phyloP scores from a whole-genome alignment of 176 grass and related monocot genomes.

The Coix lacrymajobi region DNA sequence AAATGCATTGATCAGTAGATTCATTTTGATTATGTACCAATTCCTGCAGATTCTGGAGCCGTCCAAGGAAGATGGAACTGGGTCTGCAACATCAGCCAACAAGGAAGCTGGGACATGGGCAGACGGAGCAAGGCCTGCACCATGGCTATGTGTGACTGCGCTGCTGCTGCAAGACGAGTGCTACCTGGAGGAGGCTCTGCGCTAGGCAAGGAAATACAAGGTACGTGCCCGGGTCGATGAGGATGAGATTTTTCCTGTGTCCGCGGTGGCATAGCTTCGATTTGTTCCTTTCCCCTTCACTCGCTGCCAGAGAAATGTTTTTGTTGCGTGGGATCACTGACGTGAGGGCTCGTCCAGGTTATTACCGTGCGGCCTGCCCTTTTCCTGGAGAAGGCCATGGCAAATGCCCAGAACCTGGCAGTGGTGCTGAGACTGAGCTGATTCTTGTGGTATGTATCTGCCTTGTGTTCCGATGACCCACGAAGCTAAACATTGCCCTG shows the following conservation, averaged over 20 bases:
- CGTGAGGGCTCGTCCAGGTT: constrained; percentile 36
- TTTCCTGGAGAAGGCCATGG: constrained; percentile 82
- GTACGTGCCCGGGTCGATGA: constrained; percentile 1
- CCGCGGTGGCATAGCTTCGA: neutral
- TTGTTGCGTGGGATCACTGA: neutral
- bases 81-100: constrained; percentile 46
- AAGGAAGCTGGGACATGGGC: constrained; percentile 62
- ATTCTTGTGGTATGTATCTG: no score
- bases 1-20: neutral
- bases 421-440: constrained; percentile 34
- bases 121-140: constrained; percentile 54
- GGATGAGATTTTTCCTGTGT: no score
- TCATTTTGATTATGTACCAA: neutral
- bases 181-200: constrained; percentile 81
- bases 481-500: no score
- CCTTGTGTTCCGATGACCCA: no score
- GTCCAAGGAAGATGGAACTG: constrained; percentile 69
- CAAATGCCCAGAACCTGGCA: constrained; percentile 40
- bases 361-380: constrained; percentile 69
- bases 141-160: constrained; percentile 58
- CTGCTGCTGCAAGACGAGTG: constrained; percentile 70
- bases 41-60: constrained; percentile 79
- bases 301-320: neutral
- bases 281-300: neutral
- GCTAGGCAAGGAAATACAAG: constrained; percentile 84